Percentiles rank a stretch among this genome's conserved stretches.
phyloP scores from a whole-genome alignment of 352 stramenopile genomes.

The Globisporangium heterothallicum region DNA sequence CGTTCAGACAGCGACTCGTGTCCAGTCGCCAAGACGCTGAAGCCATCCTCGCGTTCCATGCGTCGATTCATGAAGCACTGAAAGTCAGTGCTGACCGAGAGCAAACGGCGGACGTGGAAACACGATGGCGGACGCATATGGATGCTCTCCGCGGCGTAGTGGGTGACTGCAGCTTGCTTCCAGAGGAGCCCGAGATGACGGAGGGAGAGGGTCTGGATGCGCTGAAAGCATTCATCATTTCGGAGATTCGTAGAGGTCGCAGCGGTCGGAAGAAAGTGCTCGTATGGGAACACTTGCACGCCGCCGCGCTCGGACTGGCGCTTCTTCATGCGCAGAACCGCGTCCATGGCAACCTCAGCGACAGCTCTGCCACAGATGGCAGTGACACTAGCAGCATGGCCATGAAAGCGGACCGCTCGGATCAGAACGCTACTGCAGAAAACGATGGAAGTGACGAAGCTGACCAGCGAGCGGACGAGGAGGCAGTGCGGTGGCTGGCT shows the following conservation, averaged over 20 bases:
- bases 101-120: background rate
- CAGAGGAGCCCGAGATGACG: no score
- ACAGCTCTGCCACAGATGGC: background rate
- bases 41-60: background rate
- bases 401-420: no score
- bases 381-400: no score
- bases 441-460: background rate
- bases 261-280: background rate
- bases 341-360: background rate
- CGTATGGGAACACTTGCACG: background rate
- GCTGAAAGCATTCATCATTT: background rate
- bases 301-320: background rate
- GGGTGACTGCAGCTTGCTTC: background rate
- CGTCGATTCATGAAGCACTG: background rate
- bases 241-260: background rate
- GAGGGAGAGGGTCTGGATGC: background rate
- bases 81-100: background rate
- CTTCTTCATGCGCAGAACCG: background rate
- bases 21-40: background rate
- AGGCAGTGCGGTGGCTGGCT: background rate
- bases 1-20: background rate
- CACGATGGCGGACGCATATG: background rate
- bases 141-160: background rate
- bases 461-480: background rate
- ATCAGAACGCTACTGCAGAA: no score